phyloP scores from a whole-genome alignment of 495 filamentous ascomycete species.

The Viridothelium virens region DNA sequence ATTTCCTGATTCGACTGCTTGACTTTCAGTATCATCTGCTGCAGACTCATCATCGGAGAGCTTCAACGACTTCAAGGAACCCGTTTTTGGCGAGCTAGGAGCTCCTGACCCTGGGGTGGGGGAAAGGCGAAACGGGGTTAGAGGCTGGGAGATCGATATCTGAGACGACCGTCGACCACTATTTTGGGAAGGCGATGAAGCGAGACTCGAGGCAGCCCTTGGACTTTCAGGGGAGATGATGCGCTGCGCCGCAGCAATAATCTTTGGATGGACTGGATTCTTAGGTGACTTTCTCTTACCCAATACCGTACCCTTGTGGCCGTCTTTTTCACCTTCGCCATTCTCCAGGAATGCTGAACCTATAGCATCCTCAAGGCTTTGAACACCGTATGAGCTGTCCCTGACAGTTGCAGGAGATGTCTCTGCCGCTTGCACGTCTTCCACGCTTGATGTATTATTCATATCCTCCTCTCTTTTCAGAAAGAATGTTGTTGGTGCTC shows the following conservation, averaged over 20 bases:
- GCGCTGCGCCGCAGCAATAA: slow-evolving; percentile 23
- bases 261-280: slow-evolving; percentile 23
- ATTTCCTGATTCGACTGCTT: slow-evolving; percentile 38
- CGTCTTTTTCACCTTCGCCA: slow-evolving; percentile 17
- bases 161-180: slow-evolving; percentile 22
- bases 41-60: slow-evolving; percentile 38
- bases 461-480: slow-evolving; percentile 35
- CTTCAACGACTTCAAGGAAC: slow-evolving; percentile 48
- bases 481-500: slow-evolving; percentile 34
- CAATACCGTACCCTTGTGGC: slow-evolving; percentile 1
- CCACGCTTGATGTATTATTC: slow-evolving; percentile 18
- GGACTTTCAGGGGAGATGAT: slow-evolving; percentile 21
- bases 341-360: slow-evolving; percentile 35
- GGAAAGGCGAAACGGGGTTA: slow-evolving; percentile 49
- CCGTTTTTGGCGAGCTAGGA: slow-evolving; percentile 38
- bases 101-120: slow-evolving; percentile 38
- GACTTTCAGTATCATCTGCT: slow-evolving; percentile 46
- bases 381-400: slow-evolving; percentile 53
- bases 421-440: slow-evolving; percentile 14
- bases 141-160: slow-evolving; percentile 38
- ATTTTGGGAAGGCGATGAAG: slow-evolving; percentile 27
- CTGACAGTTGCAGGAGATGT: slow-evolving; percentile 12
- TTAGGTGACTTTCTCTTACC: slow-evolving; percentile 23
- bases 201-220: background rate
- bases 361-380: slow-evolving; percentile 54